Percentiles rank a stretch among this genome's conserved stretches.
phyloP scores from a whole-genome alignment of 1,139 yeast genomes.

The Debaryomyces sp. region DNA sequence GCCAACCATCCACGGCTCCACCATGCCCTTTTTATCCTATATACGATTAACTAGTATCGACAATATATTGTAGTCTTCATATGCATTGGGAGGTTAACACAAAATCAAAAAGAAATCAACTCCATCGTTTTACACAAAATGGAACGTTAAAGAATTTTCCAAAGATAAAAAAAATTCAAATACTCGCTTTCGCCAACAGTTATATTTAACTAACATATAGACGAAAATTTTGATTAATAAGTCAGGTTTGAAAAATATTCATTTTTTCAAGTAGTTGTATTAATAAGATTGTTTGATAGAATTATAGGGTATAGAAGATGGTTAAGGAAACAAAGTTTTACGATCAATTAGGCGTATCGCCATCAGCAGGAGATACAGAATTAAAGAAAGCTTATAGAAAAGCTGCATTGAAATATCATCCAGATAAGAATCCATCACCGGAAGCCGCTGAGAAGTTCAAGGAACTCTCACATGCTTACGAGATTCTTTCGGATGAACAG shows the following conservation, averaged over 20 bases:
- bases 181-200: not conserved
- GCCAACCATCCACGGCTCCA: too few relatives aligned
- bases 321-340: conserved; percentile 89
- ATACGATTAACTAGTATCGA: not conserved
- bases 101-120: conserved; percentile 5
- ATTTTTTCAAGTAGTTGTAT: conserved; percentile 1
- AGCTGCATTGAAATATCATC: conserved; percentile 91
- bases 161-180: conserved; percentile 8
- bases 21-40: not conserved
- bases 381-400: conserved; percentile 95
- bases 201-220: not conserved
- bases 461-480: conserved; percentile 90
- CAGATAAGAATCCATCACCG: conserved; percentile 77
- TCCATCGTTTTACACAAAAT: conserved; percentile 4
- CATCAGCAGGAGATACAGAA: conserved; percentile 78
- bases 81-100: conserved; percentile 6
- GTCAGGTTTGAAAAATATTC: not conserved
- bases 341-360: conserved; percentile 80
- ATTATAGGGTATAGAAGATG: conserved; percentile 43
- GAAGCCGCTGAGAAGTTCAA: conserved; percentile 97
- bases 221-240: not conserved
- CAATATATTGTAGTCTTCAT: conserved; percentile 3
- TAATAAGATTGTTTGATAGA: conserved; percentile 1
- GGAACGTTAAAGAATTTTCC: conserved; percentile 15
- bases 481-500: conserved; percentile 79